Evolutionary conservation across 2,329 filamentous ascomycete genomes (phyloP), one percentile per base, ranked within the genome.

Genomic region (Botryotinia narcissicola): DNA sequence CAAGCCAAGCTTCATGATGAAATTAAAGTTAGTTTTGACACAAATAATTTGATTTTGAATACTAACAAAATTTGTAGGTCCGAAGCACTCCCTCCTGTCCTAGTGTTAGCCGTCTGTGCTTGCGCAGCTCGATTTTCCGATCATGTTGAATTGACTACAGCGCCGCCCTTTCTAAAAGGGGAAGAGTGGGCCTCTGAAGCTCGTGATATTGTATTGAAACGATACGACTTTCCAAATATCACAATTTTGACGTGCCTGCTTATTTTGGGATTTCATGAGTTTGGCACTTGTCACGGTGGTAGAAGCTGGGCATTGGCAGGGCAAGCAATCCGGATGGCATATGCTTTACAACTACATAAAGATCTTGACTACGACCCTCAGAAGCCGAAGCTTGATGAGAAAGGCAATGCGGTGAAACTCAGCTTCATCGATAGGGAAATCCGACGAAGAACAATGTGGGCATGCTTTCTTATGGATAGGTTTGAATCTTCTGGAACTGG

Each of bases 401-500:
- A 29, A 7, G 70, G 70, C 61, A 86, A 87, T 32, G 85, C 87
- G 20, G 86, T 87, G 3, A 89, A 92, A 75, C 87, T 96, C 70
- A 97, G 94, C 80, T 96, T 96, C 78, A 94, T 95, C 25, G 96
- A 98, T 81, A 91, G 94, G 42, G 96, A 99, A 81, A 98, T 98
- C 71, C 89, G 96, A 74, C 87, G 96, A 77, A 89, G 96, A 73
- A 96, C 94, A 3, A 98, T 99, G 95, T 99, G 96, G 96, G 93
- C 95, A 20, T 98, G 95, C 81, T 97, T 97, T 80, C 83, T 98
- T 73, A 98, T 98, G 95, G 96, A 99, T 81, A 90, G 95, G 0
- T 98, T 98, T 85, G 98, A 97, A 82, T 98, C 95, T 0, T 98
- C 95, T 1, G 95, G 96, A 2, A 97, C 94, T 3, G 95, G 98